Conservation (phyloP, 148 eudicot species). For the Chenopodium album region DNA sequence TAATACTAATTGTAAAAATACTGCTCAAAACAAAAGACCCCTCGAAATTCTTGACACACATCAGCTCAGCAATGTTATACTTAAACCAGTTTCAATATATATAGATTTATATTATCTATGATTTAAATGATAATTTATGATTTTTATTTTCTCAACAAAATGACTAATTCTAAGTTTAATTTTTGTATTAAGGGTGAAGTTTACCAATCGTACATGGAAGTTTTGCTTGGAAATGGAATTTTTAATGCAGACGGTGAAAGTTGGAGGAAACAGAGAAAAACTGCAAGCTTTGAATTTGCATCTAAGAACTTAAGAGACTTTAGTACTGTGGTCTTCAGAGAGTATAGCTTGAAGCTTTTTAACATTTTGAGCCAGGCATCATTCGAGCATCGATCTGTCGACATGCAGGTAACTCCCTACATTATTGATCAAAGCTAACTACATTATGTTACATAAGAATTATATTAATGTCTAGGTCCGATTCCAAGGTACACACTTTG, state of each 20-base stretch:
- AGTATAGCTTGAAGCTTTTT: constrained; percentile 78
- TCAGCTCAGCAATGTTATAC: too few species aligned
- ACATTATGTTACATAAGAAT: background rate
- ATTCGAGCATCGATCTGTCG: constrained; percentile 45
- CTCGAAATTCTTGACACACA: too few species aligned
- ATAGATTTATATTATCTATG: too few species aligned
- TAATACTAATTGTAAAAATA: too few species aligned
- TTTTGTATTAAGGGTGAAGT: constrained; percentile 58
- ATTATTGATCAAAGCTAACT: background rate
- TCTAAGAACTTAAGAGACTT: constrained; percentile 92
- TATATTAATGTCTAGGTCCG: background rate
- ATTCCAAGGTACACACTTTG: background rate
- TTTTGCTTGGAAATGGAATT: constrained; percentile 82
- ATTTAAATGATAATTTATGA: too few species aligned
- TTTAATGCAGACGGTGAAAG: constrained; percentile 93
- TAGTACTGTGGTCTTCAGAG: constrained; percentile 90
- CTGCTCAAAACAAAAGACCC: too few species aligned
- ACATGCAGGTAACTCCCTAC: constrained; percentile 64
- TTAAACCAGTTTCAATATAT: too few species aligned
- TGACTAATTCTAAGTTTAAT: background rate
- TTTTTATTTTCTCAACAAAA: background rate
- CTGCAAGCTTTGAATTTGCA: constrained; percentile 98
- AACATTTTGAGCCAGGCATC: constrained; percentile 54
- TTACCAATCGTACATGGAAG: constrained; percentile 99
- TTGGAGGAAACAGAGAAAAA: constrained; percentile 96